phyloP scores from a whole-genome alignment of 805 yeast genomes.

The Clavispora asparagi region DNA sequence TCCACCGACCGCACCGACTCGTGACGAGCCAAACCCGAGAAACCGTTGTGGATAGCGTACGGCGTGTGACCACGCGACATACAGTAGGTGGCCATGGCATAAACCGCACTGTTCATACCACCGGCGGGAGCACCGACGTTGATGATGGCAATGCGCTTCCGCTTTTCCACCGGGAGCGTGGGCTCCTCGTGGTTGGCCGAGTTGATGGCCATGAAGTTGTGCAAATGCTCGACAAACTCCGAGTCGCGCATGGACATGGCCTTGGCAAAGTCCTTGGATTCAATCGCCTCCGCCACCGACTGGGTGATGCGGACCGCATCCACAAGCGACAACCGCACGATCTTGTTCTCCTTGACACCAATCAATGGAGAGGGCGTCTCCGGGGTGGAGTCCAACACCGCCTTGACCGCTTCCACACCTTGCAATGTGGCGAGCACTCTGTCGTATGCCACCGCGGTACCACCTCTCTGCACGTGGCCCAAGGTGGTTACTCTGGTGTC shows the following conservation, averaged over 20 bases:
- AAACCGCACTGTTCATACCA: constrained; percentile 87
- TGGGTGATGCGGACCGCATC: constrained; percentile 71
- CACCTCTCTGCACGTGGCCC: constrained; percentile 84
- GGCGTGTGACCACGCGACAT: constrained; percentile 86
- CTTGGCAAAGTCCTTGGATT: constrained; percentile 56
- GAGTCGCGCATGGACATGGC: constrained; percentile 72
- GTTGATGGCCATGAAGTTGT: constrained; percentile 54
- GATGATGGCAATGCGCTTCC: constrained; percentile 75
- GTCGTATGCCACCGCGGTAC: constrained; percentile 73
- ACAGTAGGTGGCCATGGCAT: constrained; percentile 87
- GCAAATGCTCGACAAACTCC: constrained; percentile 59
- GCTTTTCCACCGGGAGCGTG: constrained; percentile 47
- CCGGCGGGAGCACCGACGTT: constrained; percentile 98
- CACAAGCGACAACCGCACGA: constrained; percentile 60
- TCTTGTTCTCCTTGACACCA: constrained; percentile 65
- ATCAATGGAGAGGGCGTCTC: constrained; percentile 78
- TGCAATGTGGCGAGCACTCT: constrained; percentile 69
- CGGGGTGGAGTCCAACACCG: constrained; percentile 63
- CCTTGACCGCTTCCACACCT: constrained; percentile 79
- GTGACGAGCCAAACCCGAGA: constrained; percentile 85
- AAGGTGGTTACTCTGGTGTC: constrained; percentile 75
- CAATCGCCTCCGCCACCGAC: constrained; percentile 67
- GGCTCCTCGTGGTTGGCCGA: constrained; percentile 32
- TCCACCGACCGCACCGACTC: constrained; percentile 70
- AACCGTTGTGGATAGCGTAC: constrained; percentile 90